Evolutionary conservation across 345 rosid genomes (phyloP), one percentile per base, ranked within the genome.

Genomic region (Gossypium longicalyx): DNA sequence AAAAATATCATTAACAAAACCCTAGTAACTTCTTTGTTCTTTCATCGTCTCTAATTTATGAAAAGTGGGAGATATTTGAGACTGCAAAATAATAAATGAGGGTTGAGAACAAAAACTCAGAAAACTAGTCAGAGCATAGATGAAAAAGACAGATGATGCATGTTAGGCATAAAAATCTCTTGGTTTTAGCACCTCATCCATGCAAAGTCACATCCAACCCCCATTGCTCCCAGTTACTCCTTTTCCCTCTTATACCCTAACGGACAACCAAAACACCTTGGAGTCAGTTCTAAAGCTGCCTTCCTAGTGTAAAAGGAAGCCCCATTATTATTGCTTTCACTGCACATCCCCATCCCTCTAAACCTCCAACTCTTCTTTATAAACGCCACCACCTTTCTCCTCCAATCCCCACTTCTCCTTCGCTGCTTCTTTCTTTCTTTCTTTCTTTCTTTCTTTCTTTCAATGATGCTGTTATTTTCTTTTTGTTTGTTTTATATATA

Each of bases 381-480:
- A 70, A 65, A 78, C 87, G 2, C 9, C 59, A 15, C 17, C 57
- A 52, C 20, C 57, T 68, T 64, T 66, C 49, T 49, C 4, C 74
- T 57, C 91, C 86, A 83, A 79, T 84, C 70, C 49, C 72, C 54
- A 27, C 64, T 70, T 70, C 84, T 75, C 79, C 87, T 66, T 74
- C 60, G 62, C 73, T 77, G 7, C 80, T 29, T 58, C 23, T 1
- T 22, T 23, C 23, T 23, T 23, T 23, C 23, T 22, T 22, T 22
- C 45, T 57, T 47, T 60, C 48, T 8, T 13, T 67, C 17, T 85
- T 86, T 60, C 19, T 38, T 68, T 69, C 53, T 38, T 62, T 34
- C 34, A 20, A 44, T 13, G 27, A 15, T 63, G 22, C n/a, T 56
- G 41, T 25, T 60, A 41, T 63, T 69, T 68, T 66, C 25, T n/a